A percentile compares a stretch with the other conserved stretches of the same genome.
Evolutionary conservation across 768 basidiomycete species (phyloP).

Genomic region (Leccinum imitatum): DNA sequence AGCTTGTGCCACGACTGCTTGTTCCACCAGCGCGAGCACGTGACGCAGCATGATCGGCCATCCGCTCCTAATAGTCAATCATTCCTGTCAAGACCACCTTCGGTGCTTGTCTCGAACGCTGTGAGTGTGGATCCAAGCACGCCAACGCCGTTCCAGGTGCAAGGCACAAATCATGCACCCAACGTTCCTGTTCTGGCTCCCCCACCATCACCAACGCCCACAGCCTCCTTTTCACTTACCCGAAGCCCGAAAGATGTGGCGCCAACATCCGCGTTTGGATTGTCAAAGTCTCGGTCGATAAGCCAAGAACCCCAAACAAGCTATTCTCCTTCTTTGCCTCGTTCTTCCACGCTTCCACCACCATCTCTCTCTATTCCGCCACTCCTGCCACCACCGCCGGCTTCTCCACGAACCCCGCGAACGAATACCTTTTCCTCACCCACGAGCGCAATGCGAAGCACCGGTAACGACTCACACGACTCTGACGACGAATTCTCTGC

Average conservation of each 20-base stretch:
- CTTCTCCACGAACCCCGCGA: slow-evolving; percentile 34
- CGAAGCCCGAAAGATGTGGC: slow-evolving; percentile 13
- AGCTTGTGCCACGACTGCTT: no score
- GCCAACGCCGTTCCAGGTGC: neutral
- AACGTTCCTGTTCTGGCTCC: slow-evolving; percentile 17
- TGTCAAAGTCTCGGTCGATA: slow-evolving; percentile 6
- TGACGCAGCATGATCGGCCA: no score
- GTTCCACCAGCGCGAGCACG: no score
- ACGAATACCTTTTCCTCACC: slow-evolving; percentile 14
- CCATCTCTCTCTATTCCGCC: slow-evolving; percentile 28
- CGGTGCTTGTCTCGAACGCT: neutral
- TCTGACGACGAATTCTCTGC: slow-evolving; percentile 55
- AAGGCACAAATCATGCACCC: slow-evolving; percentile 1
- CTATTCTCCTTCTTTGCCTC: slow-evolving; percentile 18
- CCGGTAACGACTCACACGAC: slow-evolving; percentile 21
- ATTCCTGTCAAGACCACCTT: slow-evolving; percentile 16
- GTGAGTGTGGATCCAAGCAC: neutral
- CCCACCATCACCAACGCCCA: slow-evolving; percentile 34
- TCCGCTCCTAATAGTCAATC: slow-evolving; percentile 22
- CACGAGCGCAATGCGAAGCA: neutral
- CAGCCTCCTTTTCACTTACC: slow-evolving; percentile 18
- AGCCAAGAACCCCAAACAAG: slow-evolving; percentile 20
- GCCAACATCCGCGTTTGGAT: slow-evolving; percentile 3
- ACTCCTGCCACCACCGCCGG: slow-evolving; percentile 31
- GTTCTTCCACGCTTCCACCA: slow-evolving; percentile 24